A percentile compares a stretch with the other conserved stretches of the same genome.
phyloP scores from a whole-genome alignment of 768 basidiomycete genomes.

The Mycena galericulata region DNA sequence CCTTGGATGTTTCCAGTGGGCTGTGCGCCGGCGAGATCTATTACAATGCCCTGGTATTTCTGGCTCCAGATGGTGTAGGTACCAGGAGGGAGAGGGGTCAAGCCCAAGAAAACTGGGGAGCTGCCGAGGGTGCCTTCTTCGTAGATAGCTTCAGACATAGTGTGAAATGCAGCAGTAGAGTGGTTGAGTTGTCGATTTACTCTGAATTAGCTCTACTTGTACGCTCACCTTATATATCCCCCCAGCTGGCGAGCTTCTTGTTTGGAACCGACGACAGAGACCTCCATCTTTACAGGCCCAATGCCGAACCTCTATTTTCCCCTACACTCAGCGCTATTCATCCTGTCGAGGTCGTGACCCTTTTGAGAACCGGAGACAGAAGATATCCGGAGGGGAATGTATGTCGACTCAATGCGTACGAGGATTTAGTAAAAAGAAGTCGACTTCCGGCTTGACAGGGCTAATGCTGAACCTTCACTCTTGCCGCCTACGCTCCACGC shows the following conservation, averaged over 20 bases:
- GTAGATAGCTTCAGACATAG: not conserved
- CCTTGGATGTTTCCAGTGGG: not conserved
- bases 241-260: conserved; percentile 1
- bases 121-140: not conserved
- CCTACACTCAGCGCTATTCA: too few relatives aligned
- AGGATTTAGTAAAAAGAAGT: not conserved
- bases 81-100: not conserved
- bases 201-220: not conserved
- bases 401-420: not conserved
- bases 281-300: not conserved
- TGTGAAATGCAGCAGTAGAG: conserved; percentile 5
- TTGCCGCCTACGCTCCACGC: too few relatives aligned
- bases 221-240: conserved; percentile 6
- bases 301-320: not conserved
- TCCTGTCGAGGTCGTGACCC: too few relatives aligned
- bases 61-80: not conserved
- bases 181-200: not conserved
- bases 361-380: too few relatives aligned
- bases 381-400: too few relatives aligned
- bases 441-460: not conserved
- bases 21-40: not conserved
- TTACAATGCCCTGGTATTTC: not conserved
- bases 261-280: not conserved
- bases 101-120: not conserved
- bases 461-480: not conserved